A percentile compares a stretch with the other conserved stretches of the same genome.
Evolutionary conservation across 148 eudicot species (phyloP).

Genomic region (Chenopodium album): DNA sequence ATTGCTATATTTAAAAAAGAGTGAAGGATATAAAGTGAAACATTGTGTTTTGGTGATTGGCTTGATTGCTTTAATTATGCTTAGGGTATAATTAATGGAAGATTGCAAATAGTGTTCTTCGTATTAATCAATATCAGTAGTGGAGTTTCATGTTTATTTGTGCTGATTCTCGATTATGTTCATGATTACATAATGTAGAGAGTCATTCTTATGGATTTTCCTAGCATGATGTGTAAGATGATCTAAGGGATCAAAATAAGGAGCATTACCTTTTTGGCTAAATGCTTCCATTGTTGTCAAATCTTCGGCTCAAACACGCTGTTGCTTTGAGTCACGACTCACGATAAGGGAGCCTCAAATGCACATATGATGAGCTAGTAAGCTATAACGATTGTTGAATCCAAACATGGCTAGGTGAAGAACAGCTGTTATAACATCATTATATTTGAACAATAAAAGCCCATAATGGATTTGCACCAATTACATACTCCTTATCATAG

Average conservation of each 20-base stretch:
- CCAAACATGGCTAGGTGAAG: no score
- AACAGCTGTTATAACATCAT: no score
- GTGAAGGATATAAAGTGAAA: background rate
- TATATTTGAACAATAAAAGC: no score
- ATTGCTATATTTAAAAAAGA: constrained; percentile 1
- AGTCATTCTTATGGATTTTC: background rate
- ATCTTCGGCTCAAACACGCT: background rate
- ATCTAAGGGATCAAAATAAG: background rate
- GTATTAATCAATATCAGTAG: background rate
- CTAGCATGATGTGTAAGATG: background rate
- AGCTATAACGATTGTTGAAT: no score
- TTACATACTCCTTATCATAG: no score
- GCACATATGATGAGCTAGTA: no score
- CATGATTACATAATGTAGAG: background rate
- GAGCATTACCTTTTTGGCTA: background rate
- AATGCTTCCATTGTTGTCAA: background rate
- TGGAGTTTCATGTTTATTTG: background rate
- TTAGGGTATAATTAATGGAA: background rate
- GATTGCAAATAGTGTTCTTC: background rate
- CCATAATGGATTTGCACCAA: no score
- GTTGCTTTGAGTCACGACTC: no score
- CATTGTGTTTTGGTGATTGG: background rate
- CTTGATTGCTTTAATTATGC: background rate
- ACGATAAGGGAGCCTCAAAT: no score
- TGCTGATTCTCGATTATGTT: background rate